These are phyloP conservation scores for Calonectria pseudoreteaudii DNA, from an alignment of 2,329 filamentous ascomycete genomes.

Conservation along the genomic window DNA sequence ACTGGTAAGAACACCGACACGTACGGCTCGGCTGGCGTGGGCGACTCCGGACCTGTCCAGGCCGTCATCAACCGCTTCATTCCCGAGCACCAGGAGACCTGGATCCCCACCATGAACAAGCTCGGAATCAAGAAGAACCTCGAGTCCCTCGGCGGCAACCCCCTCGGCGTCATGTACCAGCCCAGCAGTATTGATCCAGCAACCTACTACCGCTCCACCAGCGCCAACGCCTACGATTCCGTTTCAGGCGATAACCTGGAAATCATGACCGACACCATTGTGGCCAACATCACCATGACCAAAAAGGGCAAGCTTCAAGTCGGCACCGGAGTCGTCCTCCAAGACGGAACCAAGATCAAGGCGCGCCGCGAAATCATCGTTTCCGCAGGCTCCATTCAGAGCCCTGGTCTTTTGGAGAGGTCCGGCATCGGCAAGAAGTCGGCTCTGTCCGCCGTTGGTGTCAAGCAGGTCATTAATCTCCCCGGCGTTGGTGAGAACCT, in stretches of 20 bases:
- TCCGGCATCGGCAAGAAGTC: slow-evolving; percentile 25
- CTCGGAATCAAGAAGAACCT: slow-evolving; percentile 53
- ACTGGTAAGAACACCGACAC: slow-evolving; percentile 29
- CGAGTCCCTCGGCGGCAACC: slow-evolving; percentile 58
- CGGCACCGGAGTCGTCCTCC: slow-evolving; percentile 34
- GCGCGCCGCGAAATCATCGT: slow-evolving; percentile 30
- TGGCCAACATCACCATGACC: slow-evolving; percentile 33
- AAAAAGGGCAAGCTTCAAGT: slow-evolving; percentile 34
- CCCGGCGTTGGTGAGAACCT: slow-evolving; percentile 28
- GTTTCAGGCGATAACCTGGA: slow-evolving; percentile 54
- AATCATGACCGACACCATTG: slow-evolving; percentile 33
- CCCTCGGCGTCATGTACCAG: slow-evolving; percentile 60
- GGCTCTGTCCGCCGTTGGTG: slow-evolving; percentile 14
- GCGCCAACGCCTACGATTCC: slow-evolving; percentile 57
- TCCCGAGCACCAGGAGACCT: slow-evolving; percentile 55
- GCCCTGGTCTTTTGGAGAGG: slow-evolving; percentile 24
- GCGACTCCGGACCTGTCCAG: slow-evolving; percentile 28
- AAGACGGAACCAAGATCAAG: slow-evolving; percentile 24
- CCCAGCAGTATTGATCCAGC: slow-evolving; percentile 58
- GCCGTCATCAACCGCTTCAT: slow-evolving; percentile 54
- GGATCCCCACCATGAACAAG: slow-evolving; percentile 56
- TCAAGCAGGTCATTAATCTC: slow-evolving; percentile 21
- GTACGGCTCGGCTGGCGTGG: slow-evolving; percentile 26
- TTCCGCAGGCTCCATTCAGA: slow-evolving; percentile 26
- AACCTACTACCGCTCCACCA: slow-evolving; percentile 61